Base-by-base conservation (phyloP, 495 filamentous ascomycete species). In the Aspergillus leporis region DNA sequence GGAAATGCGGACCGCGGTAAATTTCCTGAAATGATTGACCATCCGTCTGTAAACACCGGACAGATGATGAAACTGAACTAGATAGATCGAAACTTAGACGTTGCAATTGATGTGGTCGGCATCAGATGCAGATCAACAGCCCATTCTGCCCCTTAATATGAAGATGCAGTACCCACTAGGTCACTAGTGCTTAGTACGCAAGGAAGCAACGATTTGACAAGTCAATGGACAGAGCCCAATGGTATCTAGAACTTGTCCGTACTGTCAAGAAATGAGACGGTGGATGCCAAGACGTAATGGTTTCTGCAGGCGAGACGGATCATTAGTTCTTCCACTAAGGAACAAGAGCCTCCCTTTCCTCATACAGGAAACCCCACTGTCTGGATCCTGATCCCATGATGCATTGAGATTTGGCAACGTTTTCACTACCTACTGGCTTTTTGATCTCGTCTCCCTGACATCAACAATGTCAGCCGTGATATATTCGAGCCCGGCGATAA, bases 41-140 rank as follows among this genome's bases (percentile, higher is more conserved):
- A 14, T 12, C 13, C 3, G 34, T 6, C 13, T 38, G 38, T 18
- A 41, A 41, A 41, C 38, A 18, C 38, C 38, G 38, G 38, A 41
- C 38, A 41, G 38, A n/a, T 6, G 38, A 41, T 41, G 38, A 41
- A 41, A 41, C 38, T n/a, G 38, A 28, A 41, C 38, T 41, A 41
- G 38, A 41, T 41, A 41, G 38, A 41, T 41, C 38, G 38, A 41
- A 41, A 41, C 38, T 41, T 41, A n/a, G 38, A 41, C 38, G 38
- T 16, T 41, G 14, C 8, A 41, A 41, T 28, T 6, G 25, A 28
- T 28, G 25, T 28, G 25, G 25, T 28, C 25, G 3, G 25, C 25
- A 28, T 28, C 25, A 28, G 25, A 28, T 14, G 38, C 38, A 41
- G 38, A 41, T 41, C 38, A 41, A 41, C 16, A n/a, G 38, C 16